Base-by-base conservation (phyloP, 495 filamentous ascomycete genomes). In the Letharia lupina region DNA sequence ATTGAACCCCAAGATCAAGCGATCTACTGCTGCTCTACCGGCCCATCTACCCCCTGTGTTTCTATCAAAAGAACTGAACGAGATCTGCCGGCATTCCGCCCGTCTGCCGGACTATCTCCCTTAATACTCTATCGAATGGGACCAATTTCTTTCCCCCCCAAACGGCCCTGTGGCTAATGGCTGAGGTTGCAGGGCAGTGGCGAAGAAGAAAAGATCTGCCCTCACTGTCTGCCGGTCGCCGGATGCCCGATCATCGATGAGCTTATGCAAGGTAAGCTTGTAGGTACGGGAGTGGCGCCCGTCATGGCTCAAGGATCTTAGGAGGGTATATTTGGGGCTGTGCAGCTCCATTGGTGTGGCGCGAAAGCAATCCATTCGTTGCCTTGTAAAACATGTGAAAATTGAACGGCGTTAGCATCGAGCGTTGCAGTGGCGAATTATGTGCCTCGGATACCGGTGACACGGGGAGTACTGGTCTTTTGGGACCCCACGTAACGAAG, bases 191-290 rank as follows among this genome's bases (percentile, higher is more conserved):
- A 52, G 2, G 6, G 15, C 42, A 23, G 56, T 60, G 64, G 57
- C 64, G 35, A 42, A 52, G 11, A 33, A 45, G 56, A 65, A 39
- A 39, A 39, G 37, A 8, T 39, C 63, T 23, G 41, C n/a, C 52
- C 54, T 64, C 23, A 10, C 62, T 39, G 23, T 48, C 50, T 54
- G 28, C 67, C 67, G 47, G 35, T 41, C 37, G 57, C 40, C 31
- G 5, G 40, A 48, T 28, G 48, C 8, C 16, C 57, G 50, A 67
- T 47, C 63, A 70, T 70, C 68, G 63, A 37, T 62, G 52, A 62
- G 31, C 66, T 70, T 50, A 40, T 41, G 57, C 45, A 48, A 47
- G 28, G 40, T 54, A 63, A 68, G 69, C 69, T 63, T 44, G 67
- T 60, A 57, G 63, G 67, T 13, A 67, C 64, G 42, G 60, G 50